phyloP scores from a whole-genome alignment of 2,329 filamentous ascomycete genomes.

The Trichoderma atrobrunneum region DNA sequence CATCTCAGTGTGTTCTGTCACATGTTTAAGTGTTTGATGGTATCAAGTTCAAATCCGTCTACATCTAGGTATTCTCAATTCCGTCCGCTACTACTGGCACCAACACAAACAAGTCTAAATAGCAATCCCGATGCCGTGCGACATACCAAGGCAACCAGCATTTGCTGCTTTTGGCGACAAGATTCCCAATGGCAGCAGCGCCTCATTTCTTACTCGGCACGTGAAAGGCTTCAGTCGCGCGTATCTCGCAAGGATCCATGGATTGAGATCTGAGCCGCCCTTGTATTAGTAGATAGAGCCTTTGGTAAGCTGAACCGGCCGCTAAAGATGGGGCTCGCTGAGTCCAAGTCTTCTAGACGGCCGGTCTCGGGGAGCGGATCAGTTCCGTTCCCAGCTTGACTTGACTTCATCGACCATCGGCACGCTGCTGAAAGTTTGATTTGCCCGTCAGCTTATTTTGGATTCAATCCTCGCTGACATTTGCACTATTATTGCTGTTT shows the following conservation, averaged over 20 bases:
- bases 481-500: not conserved
- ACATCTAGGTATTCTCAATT: not conserved
- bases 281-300: not conserved
- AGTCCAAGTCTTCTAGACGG: not conserved
- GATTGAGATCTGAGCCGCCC: not conserved
- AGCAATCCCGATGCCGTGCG: not conserved
- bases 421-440: not conserved
- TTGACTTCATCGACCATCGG: not conserved
- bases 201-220: not conserved
- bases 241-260: not conserved
- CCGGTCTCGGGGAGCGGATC: conserved; percentile 13
- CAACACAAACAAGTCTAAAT: not conserved
- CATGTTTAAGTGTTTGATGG: not conserved
- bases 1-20: not conserved
- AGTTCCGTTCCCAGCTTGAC: not conserved
- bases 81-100: not conserved
- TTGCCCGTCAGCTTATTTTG: conserved; percentile 3
- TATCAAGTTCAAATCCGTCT: not conserved
- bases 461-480: not conserved
- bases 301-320: not conserved
- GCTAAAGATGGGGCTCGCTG: conserved; percentile 1
- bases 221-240: not conserved
- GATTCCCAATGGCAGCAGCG: not conserved
- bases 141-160: not conserved
- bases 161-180: not conserved